Conservation (phyloP, 192 early-diverging fungal genomes). For the Coemansia sp. region DNA sequence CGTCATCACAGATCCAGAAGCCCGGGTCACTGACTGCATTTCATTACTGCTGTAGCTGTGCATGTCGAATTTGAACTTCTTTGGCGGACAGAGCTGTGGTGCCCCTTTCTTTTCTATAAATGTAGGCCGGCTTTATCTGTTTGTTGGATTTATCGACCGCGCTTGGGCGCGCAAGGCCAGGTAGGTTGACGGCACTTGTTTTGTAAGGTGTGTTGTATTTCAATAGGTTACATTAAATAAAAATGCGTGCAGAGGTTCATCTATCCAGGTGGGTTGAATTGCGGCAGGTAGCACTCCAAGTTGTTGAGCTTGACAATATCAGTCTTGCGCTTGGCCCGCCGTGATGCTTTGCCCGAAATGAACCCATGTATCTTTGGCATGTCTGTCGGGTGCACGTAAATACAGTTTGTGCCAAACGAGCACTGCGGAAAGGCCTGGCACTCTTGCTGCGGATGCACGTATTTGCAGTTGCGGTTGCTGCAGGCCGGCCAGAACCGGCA, state of each 20-base stretch:
- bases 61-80: background rate
- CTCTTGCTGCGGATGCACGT: constrained; percentile 34
- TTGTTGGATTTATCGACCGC: too few relatives aligned
- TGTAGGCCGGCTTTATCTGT: background rate
- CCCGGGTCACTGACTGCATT: constrained; percentile 22
- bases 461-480: constrained; percentile 55
- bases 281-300: constrained; percentile 18
- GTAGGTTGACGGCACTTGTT: too few relatives aligned
- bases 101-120: background rate
- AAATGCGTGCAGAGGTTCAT: background rate
- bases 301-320: constrained; percentile 46
- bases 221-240: background rate
- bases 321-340: constrained; percentile 37
- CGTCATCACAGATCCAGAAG: constrained; percentile 30
- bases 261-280: background rate
- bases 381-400: constrained; percentile 47
- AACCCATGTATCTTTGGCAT: constrained; percentile 43
- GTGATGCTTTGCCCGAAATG: constrained; percentile 19
- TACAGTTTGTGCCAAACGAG: constrained; percentile 33
- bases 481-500: constrained; percentile 56
- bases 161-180: too few relatives aligned
- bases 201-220: background rate
- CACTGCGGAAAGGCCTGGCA: constrained; percentile 38
- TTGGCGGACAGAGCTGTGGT: background rate
- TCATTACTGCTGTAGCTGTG: constrained; percentile 1